Evolutionary conservation across 768 basidiomycete genomes (phyloP).

Genomic region (Mycena latifolia): DNA sequence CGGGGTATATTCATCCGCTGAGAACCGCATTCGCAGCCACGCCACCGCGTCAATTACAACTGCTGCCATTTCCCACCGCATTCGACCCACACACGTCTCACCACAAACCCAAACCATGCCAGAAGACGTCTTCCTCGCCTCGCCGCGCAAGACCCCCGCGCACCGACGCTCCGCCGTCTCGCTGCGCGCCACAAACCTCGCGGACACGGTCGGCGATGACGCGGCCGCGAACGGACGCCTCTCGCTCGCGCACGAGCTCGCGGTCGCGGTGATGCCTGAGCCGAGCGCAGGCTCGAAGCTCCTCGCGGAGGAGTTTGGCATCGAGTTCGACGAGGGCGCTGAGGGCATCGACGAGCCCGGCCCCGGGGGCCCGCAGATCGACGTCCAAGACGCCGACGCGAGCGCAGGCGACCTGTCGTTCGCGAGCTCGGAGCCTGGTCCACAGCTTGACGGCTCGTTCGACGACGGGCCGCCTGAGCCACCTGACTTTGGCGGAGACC

Average conservation of each 20-base stretch:
- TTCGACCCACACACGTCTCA: too few species aligned
- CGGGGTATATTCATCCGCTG: too few species aligned
- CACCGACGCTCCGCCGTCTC: constrained; percentile 65
- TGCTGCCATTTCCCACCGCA: not conserved
- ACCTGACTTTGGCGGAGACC: constrained; percentile 37
- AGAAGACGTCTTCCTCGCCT: constrained; percentile 35
- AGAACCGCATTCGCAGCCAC: too few species aligned
- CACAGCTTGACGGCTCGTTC: constrained; percentile 48
- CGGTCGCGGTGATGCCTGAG: constrained; percentile 89
- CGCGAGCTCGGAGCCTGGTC: constrained; percentile 41
- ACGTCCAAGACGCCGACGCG: constrained; percentile 31
- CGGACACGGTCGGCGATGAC: too few species aligned
- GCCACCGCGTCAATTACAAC: too few species aligned
- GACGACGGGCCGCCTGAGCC: constrained; percentile 40
- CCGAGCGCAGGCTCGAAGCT: constrained; percentile 82
- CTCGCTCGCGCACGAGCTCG: constrained; percentile 89
- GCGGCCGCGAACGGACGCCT: constrained; percentile 59
- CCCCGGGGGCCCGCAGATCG: constrained; percentile 42
- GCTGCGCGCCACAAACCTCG: constrained; percentile 56
- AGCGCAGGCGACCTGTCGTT: constrained; percentile 58
- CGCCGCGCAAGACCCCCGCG: constrained; percentile 33
- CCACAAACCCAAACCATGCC: constrained; percentile 15
- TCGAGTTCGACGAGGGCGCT: constrained; percentile 90
- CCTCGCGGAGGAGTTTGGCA: constrained; percentile 89
- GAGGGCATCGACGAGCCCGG: constrained; percentile 77